These are phyloP conservation scores for Umbelopsis isabellina DNA, from an alignment of 192 early-diverging fungal genomes.

Conservation along the genomic window DNA sequence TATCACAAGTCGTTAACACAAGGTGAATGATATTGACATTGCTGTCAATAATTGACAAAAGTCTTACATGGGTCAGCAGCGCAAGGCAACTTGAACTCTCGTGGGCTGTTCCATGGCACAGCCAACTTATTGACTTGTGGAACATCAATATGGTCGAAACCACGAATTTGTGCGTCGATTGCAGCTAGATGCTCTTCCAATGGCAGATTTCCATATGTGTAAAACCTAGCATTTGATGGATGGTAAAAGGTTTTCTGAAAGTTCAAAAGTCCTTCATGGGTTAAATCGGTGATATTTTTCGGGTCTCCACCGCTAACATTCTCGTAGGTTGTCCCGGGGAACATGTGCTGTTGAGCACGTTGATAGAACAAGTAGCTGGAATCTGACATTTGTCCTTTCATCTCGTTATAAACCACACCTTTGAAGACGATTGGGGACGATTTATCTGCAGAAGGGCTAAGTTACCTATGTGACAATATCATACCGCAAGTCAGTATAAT, in stretches of 20 bases:
- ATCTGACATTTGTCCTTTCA: conserved; percentile 92
- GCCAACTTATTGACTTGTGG: conserved; percentile 58
- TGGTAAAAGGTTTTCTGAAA: conserved; percentile 91
- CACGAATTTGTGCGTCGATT: conserved; percentile 66
- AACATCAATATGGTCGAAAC: conserved; percentile 53
- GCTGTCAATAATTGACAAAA: neutral
- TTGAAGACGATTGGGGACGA: conserved; percentile 80
- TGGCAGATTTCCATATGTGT: conserved; percentile 86
- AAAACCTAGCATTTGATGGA: conserved; percentile 90
- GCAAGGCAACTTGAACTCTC: conserved; percentile 53
- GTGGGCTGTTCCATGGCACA: conserved; percentile 51
- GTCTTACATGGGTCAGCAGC: conserved; percentile 70
- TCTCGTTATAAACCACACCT: conserved; percentile 98
- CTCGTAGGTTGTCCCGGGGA: conserved; percentile 81
- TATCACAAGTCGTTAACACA: neutral
- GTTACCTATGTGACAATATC: conserved; percentile 61
- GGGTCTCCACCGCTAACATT: conserved; percentile 92
- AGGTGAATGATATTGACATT: neutral
- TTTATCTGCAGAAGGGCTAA: conserved; percentile 81
- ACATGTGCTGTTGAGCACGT: conserved; percentile 81
- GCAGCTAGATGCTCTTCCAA: conserved; percentile 73
- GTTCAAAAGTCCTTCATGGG: conserved; percentile 75
- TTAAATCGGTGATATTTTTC: conserved; percentile 82
- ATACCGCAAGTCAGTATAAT: conserved; percentile 68
- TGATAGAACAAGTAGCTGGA: conserved; percentile 76